Conservation (phyloP, 2,329 filamentous ascomycete species). For the Stemphylium vesicarium region DNA sequence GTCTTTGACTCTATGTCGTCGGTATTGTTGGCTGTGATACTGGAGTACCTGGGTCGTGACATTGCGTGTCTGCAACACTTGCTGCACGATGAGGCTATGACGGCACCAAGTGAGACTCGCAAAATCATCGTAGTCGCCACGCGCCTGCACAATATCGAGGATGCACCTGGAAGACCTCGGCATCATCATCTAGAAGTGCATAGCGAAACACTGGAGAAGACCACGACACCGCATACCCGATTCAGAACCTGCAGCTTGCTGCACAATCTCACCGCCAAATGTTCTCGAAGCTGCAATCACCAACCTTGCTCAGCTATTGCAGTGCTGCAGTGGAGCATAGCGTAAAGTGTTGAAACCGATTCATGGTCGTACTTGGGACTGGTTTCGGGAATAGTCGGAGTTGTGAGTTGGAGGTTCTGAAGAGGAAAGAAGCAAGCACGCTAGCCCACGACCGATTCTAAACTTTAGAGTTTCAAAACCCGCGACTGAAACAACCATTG, state of each 20-base stretch:
- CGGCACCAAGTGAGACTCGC: neutral
- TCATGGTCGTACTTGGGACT: neutral
- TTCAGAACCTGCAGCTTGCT: slow-evolving; percentile 2
- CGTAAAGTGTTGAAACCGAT: neutral
- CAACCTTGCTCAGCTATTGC: neutral
- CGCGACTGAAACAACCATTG: slow-evolving; percentile 24
- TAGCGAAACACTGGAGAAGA: slow-evolving; percentile 3
- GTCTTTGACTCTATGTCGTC: neutral
- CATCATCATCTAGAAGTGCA: neutral
- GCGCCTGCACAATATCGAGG: neutral
- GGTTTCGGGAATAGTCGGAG: slow-evolving; percentile 24
- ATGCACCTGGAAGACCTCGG: neutral
- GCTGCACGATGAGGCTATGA: neutral
- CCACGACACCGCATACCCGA: neutral
- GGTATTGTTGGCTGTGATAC: neutral
- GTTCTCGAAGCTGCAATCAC: neutral
- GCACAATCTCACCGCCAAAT: neutral
- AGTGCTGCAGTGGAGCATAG: neutral
- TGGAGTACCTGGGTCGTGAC: neutral
- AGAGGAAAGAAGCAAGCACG: slow-evolving; percentile 12
- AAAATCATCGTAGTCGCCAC: neutral
- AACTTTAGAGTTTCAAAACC: slow-evolving; percentile 36
- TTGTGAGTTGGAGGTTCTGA: neutral
- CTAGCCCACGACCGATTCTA: slow-evolving; percentile 27
- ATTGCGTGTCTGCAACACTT: slow-evolving; percentile 1